Conservation (phyloP, 306 rosid species). For the Fragaria iinumae region DNA sequence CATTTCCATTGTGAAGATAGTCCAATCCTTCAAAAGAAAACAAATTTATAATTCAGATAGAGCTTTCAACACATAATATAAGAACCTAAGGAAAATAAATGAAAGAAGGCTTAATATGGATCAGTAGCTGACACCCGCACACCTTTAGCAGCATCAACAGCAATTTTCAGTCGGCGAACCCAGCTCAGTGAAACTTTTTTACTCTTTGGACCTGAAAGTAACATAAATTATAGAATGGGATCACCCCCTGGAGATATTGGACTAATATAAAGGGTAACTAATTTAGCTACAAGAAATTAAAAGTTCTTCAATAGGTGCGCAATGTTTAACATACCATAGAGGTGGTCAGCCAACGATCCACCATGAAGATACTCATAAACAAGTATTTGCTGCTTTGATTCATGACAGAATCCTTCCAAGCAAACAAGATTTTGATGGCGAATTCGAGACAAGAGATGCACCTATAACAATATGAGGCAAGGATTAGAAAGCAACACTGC, state of each 20-base stretch:
- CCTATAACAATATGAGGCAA: conserved; percentile 39
- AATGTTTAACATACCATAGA: conserved; percentile 57
- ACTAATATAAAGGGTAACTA: background rate
- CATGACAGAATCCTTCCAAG: conserved; percentile 86
- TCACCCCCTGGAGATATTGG: background rate
- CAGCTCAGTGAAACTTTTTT: conserved; percentile 66
- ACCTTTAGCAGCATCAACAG: conserved; percentile 97
- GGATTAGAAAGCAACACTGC: conserved; percentile 6
- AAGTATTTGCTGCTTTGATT: conserved; percentile 88
- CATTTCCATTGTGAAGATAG: conserved; percentile 86
- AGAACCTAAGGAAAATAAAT: background rate
- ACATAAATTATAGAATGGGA: background rate
- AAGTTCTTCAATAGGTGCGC: conserved; percentile 2
- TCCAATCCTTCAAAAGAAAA: conserved; percentile 63
- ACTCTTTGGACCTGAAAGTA: conserved; percentile 54
- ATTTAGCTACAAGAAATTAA: background rate
- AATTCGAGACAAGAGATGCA: conserved; percentile 72
- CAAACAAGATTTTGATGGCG: conserved; percentile 85
- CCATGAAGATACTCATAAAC: conserved; percentile 89
- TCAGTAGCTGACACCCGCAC: background rate
- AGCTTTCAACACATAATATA: background rate
- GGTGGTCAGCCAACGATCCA: conserved; percentile 86
- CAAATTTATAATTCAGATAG: conserved; percentile 13
- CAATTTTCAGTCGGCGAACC: conserved; percentile 92
- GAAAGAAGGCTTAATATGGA: background rate